Conservation (phyloP, 352 stramenopile genomes). For the Thalassiosira gravida region DNA sequence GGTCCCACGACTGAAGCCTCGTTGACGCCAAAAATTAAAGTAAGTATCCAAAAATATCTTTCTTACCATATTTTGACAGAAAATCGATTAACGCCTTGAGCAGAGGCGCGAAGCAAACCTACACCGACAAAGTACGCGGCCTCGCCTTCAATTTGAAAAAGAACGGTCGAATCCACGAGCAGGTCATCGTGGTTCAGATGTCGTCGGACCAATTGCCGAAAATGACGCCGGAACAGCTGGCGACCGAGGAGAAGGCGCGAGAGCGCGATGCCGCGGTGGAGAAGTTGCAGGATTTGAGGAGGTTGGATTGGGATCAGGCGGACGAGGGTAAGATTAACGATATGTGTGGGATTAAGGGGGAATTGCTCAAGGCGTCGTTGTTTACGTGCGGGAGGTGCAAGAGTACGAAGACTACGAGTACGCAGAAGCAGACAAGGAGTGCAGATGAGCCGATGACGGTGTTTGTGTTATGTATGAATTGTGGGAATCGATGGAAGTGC, state of each 20-base stretch:
- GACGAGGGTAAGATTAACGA: conserved; percentile 87
- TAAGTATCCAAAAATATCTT: too few relatives aligned
- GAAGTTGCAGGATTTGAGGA: conserved; percentile 72
- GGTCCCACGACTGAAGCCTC: too few relatives aligned
- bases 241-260: conserved; percentile 69
- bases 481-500: conserved; percentile 95
- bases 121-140: conserved; percentile 73
- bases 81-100: conserved; percentile 65
- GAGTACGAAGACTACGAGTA: conserved; percentile 94
- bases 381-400: conserved; percentile 93
- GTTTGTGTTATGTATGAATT: conserved; percentile 95
- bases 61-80: too few relatives aligned
- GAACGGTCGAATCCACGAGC: conserved; percentile 67
- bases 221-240: conserved; percentile 81
- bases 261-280: conserved; percentile 66
- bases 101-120: conserved; percentile 56
- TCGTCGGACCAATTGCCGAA: conserved; percentile 59
- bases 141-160: conserved; percentile 87
- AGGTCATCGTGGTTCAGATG: conserved; percentile 76
- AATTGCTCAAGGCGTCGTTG: conserved; percentile 79
- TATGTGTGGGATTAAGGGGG: conserved; percentile 82
- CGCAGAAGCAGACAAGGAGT: conserved; percentile 96
- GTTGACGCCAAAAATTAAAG: too few relatives aligned
- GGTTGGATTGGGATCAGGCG: conserved; percentile 81
- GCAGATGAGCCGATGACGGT: conserved; percentile 98